Base-by-base conservation (phyloP, 1,284 basidiomycete genomes). In the Naganishia sp. region DNA sequence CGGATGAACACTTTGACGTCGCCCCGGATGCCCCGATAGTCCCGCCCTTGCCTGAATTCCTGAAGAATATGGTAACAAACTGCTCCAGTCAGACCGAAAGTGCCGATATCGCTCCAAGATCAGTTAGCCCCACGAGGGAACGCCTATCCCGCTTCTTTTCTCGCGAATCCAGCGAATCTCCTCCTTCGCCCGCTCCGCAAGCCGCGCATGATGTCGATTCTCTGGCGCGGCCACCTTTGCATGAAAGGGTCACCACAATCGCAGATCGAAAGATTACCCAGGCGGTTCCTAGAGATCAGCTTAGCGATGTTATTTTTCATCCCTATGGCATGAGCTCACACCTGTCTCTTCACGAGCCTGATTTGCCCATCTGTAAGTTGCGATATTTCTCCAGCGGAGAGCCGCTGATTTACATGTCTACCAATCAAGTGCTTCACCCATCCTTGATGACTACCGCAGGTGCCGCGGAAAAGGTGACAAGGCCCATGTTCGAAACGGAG, bases 251-350 rank as follows among this genome's bases (percentile, higher is more conserved):
- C 21, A 61, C 46, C 39, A 50, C 58, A 3, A 61, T 61, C 25
- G 58, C 58, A 17, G 58, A 61, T 28, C 58, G 58, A 17, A 61
- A 51, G 23, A 61, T 61, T 23, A 61, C 58, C 4, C 49, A 50
- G n/a, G 32, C 46, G 35, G 25, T 61, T 43, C 58, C 58, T 1
- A 49, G 58, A 42, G 58, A 51, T 25, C 32, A 42, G 18, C 35
- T 61, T 9, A 18, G 17, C 17, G 21, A 51, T 31, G 35, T 50
- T 7, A 13, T 43, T 18, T 61, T 47, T 13, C 58, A 61, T 11
- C n/a, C 47, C 6, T 49, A 42, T 15, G 58, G 47, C 17, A 28
- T 61, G 35, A 61, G 47, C 28, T 61, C 58, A 6, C 58, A 61
- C 17, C 41, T 61, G 47, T 61, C 58, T 13, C 35, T 61, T 17